Conservation (phyloP, 495 filamentous ascomycete species). For the Daldinia decipiens region DNA sequence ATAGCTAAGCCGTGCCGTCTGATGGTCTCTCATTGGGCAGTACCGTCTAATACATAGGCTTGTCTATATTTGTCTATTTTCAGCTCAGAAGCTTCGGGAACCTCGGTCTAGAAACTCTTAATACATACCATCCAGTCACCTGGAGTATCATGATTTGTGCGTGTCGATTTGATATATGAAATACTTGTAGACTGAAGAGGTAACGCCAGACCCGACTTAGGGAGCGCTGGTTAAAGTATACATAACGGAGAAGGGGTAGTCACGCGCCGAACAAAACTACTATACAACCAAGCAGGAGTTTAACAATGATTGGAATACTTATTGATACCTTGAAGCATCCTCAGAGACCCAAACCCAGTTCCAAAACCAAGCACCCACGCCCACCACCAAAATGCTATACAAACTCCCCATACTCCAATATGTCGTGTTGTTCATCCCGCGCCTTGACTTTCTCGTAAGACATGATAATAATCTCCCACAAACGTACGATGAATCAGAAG, state of each 20-base stretch:
- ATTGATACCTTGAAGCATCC: conserved; percentile 20
- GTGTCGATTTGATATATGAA: neutral
- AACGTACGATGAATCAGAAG: conserved; percentile 49
- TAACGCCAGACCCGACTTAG: neutral
- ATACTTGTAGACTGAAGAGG: conserved; percentile 20
- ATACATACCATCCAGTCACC: neutral
- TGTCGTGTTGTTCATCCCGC: conserved; percentile 2
- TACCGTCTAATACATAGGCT: neutral
- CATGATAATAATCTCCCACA: neutral
- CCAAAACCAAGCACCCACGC: conserved; percentile 11
- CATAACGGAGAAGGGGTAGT: conserved; percentile 31
- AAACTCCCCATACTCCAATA: conserved; percentile 24
- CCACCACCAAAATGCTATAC: conserved; percentile 30
- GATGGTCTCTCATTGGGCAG: neutral
- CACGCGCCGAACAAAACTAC: conserved; percentile 19
- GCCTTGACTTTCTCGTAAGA: conserved; percentile 2
- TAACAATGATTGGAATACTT: conserved; percentile 24
- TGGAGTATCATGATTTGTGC: neutral
- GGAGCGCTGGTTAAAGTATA: conserved; percentile 8
- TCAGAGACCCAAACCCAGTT: conserved; percentile 14
- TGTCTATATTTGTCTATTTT: neutral
- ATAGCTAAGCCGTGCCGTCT: neutral
- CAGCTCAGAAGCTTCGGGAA: neutral
- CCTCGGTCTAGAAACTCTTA: neutral
- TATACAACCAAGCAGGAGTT: conserved; percentile 28